Base-by-base conservation (phyloP, 306 rosid species). In the Acmispon strigosus region DNA sequence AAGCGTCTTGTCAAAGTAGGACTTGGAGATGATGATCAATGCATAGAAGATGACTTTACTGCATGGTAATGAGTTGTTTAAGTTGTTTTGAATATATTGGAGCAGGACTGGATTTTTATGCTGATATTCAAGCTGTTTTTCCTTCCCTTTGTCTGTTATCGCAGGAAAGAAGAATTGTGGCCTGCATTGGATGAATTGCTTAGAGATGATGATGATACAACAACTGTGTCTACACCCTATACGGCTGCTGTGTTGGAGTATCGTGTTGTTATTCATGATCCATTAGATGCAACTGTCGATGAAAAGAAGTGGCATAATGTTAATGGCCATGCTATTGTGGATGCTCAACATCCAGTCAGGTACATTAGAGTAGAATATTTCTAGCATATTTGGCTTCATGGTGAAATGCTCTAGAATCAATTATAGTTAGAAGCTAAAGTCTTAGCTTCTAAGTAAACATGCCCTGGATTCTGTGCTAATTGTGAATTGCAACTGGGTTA, bases 331-430 rank as follows among this genome's bases (percentile, higher is more conserved):
- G 83, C 96, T 36, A 76, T 87, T 55, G 72, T 80, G 55, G 99
- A 95, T 79, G 99, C 96, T 74, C 99, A 95, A 52, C 99, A 95
- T 86, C 99, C 97, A 66, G 79, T 87, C 91, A 86, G 99, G 99
- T 94, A 77, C 58, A 10, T 61, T 18, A 22, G 32, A 45, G 51
- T 8, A 41, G 29, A 47, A 22, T 62, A 37, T 44, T 62, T 32
- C 5, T 32, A 32, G 37, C 37, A 32, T 8, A 32, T 32, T 32
- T 5, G 37, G 37, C 6, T 32, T 0, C 37, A 32, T 8, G 37
- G 37, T 32, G 37, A 32, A 32, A 32, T 6, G 37, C 37, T 32
- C 37, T 32, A 32, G 37, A 32, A 6, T 5, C 37, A 5, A 32
- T 5, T 32, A 32, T 32, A 0, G 7, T 32, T 32, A 32, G 37